Conservation (phyloP, 208 protist species). For the Spongospora subterranea region DNA sequence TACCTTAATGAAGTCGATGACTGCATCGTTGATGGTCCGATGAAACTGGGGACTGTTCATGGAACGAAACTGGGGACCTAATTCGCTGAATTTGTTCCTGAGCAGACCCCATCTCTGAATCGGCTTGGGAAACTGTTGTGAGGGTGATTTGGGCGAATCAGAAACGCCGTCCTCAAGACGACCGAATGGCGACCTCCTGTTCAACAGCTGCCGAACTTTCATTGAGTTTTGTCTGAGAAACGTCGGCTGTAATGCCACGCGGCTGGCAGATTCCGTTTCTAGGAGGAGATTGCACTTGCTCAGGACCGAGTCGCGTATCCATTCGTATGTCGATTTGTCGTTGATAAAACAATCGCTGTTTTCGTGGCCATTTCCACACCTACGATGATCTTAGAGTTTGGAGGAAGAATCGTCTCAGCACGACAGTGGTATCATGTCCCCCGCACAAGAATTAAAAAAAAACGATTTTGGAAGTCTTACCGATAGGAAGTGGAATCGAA, state of each 20-base stretch:
- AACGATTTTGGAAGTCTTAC: slow-evolving; percentile 26
- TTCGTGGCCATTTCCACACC: slow-evolving; percentile 45
- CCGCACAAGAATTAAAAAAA: neutral
- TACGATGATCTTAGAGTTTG: neutral
- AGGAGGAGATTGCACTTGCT: slow-evolving; percentile 3
- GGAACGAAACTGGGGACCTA: slow-evolving; percentile 18
- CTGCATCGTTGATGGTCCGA: slow-evolving; percentile 22
- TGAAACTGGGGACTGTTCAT: slow-evolving; percentile 9
- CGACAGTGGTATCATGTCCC: neutral
- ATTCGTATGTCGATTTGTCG: neutral
- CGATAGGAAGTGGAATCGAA: neutral
- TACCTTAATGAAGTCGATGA: slow-evolving; percentile 47
- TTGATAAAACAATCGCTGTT: neutral
- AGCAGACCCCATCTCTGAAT: neutral
- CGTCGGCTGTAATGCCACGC: neutral
- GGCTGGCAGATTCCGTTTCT: slow-evolving; percentile 7
- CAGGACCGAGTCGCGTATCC: neutral
- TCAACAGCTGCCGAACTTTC: neutral
- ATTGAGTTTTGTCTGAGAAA: neutral
- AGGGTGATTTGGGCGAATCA: neutral
- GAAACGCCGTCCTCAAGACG: neutral
- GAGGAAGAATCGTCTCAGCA: neutral
- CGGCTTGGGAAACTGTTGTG: too few relatives aligned
- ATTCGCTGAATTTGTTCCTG: neutral
- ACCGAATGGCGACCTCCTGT: neutral